Evolutionary conservation across 2,329 filamentous ascomycete species (phyloP).

Genomic region (Aspergillus quadrilineatus): DNA sequence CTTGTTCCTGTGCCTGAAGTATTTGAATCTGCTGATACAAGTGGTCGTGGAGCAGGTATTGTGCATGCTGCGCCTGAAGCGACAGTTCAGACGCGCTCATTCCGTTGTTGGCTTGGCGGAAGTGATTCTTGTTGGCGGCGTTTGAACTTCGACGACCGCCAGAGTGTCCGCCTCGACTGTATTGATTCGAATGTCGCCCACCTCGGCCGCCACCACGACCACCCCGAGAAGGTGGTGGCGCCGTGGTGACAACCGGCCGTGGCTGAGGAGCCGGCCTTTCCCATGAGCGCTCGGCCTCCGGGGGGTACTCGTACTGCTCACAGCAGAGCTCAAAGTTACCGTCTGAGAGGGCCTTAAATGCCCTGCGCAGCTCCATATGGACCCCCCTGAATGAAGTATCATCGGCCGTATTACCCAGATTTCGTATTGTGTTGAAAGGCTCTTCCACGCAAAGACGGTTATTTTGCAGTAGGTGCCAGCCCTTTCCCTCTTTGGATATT

Average conservation of each 20-base stretch:
- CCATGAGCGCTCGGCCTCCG: constrained; percentile 66
- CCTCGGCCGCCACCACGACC: constrained; percentile 52
- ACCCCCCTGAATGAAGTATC: constrained; percentile 91
- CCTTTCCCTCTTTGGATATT: constrained; percentile 79
- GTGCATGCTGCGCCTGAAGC: constrained; percentile 47
- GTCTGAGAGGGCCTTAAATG: constrained; percentile 77
- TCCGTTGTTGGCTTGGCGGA: constrained; percentile 38
- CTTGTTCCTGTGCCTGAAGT: constrained; percentile 51
- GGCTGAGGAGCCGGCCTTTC: constrained; percentile 58
- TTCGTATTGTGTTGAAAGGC: constrained; percentile 85
- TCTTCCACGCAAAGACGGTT: constrained; percentile 94
- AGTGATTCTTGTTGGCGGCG: constrained; percentile 48
- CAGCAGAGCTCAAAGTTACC: constrained; percentile 81
- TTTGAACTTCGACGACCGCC: constrained; percentile 57
- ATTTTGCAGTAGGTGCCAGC: constrained; percentile 76
- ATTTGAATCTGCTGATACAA: constrained; percentile 52
- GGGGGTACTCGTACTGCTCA: constrained; percentile 83
- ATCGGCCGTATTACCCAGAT: constrained; percentile 93
- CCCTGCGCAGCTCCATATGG: constrained; percentile 82
- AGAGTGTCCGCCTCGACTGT: constrained; percentile 48
- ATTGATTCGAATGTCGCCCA: constrained; percentile 49
- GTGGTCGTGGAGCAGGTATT: constrained; percentile 50
- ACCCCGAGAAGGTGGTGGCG: constrained; percentile 45
- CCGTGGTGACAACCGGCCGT: constrained; percentile 51
- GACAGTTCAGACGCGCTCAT: constrained; percentile 41